These are phyloP conservation scores for Fusarium sp. DNA, from an alignment of 2,329 filamentous ascomycete genomes.

Conservation along the genomic window DNA sequence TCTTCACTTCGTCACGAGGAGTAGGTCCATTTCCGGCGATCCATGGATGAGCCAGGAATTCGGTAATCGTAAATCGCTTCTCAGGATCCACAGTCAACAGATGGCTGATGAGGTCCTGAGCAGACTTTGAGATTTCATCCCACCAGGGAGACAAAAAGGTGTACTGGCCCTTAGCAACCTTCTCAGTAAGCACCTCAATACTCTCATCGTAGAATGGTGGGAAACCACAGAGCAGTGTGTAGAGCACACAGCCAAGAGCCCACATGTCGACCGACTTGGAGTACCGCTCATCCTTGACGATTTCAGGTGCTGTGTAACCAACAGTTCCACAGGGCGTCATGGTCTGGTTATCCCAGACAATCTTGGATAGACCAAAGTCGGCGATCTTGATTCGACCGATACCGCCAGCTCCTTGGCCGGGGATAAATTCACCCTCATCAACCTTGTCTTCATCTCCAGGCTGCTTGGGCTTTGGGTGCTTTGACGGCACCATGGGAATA, in stretches of 20 bases:
- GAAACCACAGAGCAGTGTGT: slow-evolving; percentile 96
- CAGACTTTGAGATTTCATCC: slow-evolving; percentile 96
- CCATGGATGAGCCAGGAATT: slow-evolving; percentile 97
- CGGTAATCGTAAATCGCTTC: slow-evolving; percentile 90
- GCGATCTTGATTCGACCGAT: slow-evolving; percentile 98
- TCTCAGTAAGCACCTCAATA: slow-evolving; percentile 95
- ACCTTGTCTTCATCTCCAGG: slow-evolving; percentile 97
- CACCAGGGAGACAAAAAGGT: slow-evolving; percentile 99
- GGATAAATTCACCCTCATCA: slow-evolving; percentile 93
- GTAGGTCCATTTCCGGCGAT: slow-evolving; percentile 74
- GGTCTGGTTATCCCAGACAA: slow-evolving; percentile 97
- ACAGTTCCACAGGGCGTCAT: slow-evolving; percentile 99
- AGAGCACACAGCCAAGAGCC: slow-evolving; percentile 95
- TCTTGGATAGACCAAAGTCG: slow-evolving; percentile 96
- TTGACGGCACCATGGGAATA: slow-evolving; percentile 82
- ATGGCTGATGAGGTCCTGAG: slow-evolving; percentile 93
- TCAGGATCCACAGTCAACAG: slow-evolving; percentile 94
- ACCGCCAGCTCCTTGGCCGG: slow-evolving; percentile 83
- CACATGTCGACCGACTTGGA: slow-evolving; percentile 99
- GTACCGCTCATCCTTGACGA: slow-evolving; percentile 98
- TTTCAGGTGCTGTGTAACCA: slow-evolving; percentile 97
- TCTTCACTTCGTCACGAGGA: slow-evolving; percentile 69
- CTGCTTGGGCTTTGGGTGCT: slow-evolving; percentile 80
- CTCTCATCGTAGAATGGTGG: slow-evolving; percentile 99
- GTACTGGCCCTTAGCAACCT: slow-evolving; percentile 95